Conservation (phyloP, 805 yeast genomes). For the Yamadazyma nakazawae region DNA sequence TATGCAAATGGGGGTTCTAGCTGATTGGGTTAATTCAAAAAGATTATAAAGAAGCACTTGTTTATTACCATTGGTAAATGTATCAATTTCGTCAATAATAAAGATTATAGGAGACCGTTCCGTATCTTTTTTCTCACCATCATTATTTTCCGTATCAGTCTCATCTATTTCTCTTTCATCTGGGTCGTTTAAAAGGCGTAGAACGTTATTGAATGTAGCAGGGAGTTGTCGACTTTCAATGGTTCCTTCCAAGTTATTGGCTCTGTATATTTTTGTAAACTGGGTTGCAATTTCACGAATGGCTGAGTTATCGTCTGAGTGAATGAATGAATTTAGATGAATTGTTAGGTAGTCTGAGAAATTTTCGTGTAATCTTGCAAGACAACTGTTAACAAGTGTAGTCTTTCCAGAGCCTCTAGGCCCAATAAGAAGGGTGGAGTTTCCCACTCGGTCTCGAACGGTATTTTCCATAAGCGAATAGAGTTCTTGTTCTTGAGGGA, state of each 20-base stretch:
- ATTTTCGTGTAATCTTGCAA: constrained; percentile 40
- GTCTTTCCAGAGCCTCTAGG: constrained; percentile 80
- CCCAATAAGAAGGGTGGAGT: constrained; percentile 77
- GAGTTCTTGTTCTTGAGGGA: constrained; percentile 44
- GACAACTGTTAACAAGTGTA: constrained; percentile 53
- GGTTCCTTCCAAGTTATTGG: not conserved
- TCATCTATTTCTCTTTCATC: constrained; percentile 9
- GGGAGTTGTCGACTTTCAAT: constrained; percentile 11
- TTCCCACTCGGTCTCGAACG: constrained; percentile 66
- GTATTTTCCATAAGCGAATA: constrained; percentile 61
- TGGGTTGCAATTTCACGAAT: constrained; percentile 84
- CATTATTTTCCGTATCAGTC: constrained; percentile 8
- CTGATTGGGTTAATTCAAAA: constrained; percentile 78
- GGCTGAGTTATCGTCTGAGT: constrained; percentile 73
- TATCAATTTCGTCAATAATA: constrained; percentile 81
- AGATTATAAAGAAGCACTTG: constrained; percentile 86
- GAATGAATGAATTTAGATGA: constrained; percentile 65
- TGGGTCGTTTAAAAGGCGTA: constrained; percentile 35
- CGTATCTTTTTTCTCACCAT: not conserved
- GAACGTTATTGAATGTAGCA: constrained; percentile 13
- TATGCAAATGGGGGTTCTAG: constrained; percentile 71
- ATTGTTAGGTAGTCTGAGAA: constrained; percentile 58
- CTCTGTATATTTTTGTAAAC: constrained; percentile 44
- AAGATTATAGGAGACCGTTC: constrained; percentile 61
- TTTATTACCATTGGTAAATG: constrained; percentile 64